Evolutionary conservation across 768 basidiomycete species (phyloP), one percentile per base, ranked within the genome.

Genomic region (Hygrophorus russula): DNA sequence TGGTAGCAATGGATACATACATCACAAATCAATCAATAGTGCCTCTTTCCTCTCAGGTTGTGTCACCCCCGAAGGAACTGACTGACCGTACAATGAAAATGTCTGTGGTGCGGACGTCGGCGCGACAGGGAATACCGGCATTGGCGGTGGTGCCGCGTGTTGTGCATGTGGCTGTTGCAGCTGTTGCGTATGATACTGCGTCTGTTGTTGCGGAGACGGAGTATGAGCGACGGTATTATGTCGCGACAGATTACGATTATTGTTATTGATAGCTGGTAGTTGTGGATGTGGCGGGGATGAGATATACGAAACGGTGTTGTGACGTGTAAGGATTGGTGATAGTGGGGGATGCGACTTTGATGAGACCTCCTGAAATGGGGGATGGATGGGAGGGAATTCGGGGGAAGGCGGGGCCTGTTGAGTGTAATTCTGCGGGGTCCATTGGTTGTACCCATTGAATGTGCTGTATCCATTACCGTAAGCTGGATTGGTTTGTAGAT

Each of bases 31-130:
- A 60, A 76, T 76, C 58, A 76, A 62, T 52, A 74, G 52, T 30
- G 71, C 70, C 51, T 74, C 74, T 57, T 85, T 82, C 61, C 80
- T 74, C 54, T 82, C 79, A 46, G 71, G 69, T 38, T 74, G 73
- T 30, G 67, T 65, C n/a, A 73, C 57, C 5, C 63, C 70, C 31
- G 64, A 57, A 3, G 74, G 68, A 36, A 63, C 64, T 13, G 77
- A 64, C 4, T 73, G 57, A n/a, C 58, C 47, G 51, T 79, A 77
- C 56, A 68, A 49, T 19, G 71, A 59, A 56, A 71, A 76, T 4
- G 64, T 41, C 54, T 78, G 75, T 1, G 83, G 80, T 6, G 66
- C 57, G 10, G 64, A 62, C 3, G 78, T 81, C 4, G 83, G 84
- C 5, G 65, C 82, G 20, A 64, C 65, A 1, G 84, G 84, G 59